Evolutionary conservation across 805 yeast genomes (phyloP).

Genomic region (Cephaloascus albidus): DNA sequence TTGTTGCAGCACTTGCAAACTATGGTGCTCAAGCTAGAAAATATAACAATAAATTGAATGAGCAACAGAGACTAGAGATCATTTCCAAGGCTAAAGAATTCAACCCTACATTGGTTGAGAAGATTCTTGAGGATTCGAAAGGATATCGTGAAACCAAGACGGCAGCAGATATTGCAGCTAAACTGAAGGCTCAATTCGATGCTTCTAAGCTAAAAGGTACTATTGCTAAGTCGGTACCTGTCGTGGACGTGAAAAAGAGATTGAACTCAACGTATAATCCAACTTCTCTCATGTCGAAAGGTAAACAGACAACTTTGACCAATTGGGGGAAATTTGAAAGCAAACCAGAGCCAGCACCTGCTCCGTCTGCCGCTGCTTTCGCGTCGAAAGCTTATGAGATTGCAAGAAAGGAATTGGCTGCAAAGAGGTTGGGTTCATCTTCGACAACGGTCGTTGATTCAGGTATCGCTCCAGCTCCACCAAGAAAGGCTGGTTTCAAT

Average conservation of each 20-base stretch:
- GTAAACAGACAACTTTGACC: not conserved
- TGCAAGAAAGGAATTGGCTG: constrained; percentile 13
- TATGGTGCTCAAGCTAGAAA: constrained; percentile 59
- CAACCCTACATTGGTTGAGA: constrained; percentile 44
- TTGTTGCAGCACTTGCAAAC: constrained; percentile 48
- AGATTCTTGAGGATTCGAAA: constrained; percentile 33
- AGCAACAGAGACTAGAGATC: constrained; percentile 56
- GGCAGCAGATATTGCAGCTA: constrained; percentile 5
- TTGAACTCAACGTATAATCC: not conserved
- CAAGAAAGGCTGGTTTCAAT: constrained; percentile 48
- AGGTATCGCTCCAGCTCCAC: constrained; percentile 31
- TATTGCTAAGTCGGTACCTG: no score
- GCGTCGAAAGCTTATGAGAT: constrained; percentile 7
- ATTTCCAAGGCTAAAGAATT: constrained; percentile 50
- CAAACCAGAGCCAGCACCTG: not conserved
- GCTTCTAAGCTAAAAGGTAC: constrained; percentile 9
- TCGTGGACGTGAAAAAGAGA: not conserved
- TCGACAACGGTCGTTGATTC: constrained; percentile 2
- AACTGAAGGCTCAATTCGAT: constrained; percentile 12
- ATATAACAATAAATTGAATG: constrained; percentile 61
- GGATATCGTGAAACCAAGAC: constrained; percentile 13
- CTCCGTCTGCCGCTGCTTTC: not conserved
- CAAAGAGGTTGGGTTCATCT: constrained; percentile 8
- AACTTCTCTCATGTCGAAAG: not conserved
- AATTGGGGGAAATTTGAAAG: not conserved